Base-by-base conservation (phyloP, 1,284 basidiomycete species). In the Papiliotrema laurentii region DNA sequence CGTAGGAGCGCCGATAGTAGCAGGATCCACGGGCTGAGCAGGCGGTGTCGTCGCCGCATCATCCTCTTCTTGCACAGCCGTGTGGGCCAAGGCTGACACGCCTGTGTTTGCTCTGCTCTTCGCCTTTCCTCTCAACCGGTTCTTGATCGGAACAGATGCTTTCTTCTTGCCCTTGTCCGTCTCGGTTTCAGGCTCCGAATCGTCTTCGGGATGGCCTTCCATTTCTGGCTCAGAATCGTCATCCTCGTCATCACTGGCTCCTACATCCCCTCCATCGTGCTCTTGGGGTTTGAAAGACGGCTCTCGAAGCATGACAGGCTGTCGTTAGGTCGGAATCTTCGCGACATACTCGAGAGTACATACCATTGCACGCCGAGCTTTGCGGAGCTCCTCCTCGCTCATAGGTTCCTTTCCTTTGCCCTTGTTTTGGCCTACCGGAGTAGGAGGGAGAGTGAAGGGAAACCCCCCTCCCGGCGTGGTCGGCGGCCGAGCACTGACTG, bases 261-360 rank as follows among this genome's bases (percentile, higher is more conserved):
- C 61, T 2, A 47, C 64, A 4, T 54, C 64, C 13, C 55, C 63
- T 26, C 54, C 64, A 30, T 63, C 59, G 6, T 57, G 47, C n/a
- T 57, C 45, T 6, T 43, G 38, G 3, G 54, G 63, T 25, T 42
- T 43, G 11, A 53, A 55, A 1, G 69, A 66, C 1, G 68, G 66
- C 45, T 69, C 58, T 22, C 69, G 55, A 3, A 68, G 56, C 68
- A 72, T 71, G 45, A 71, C 67, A 25, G 70, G 72, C 68, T 71
- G 47, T 5, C 14, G 18, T 34, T 21, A 40, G 42, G 49, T 39
- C 50, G 52, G 34, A 13, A 27, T 30, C 25, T n/a, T n/a, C n/a
- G n/a, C n/a, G n/a, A n/a, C n/a, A 45, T 39, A 16, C 28, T 26
- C 22, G 49, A 19, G 53, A 7, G 2, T 2, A 59, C 71, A 51